Base-by-base conservation (phyloP, 768 basidiomycete genomes). In the Mycena amicta region DNA sequence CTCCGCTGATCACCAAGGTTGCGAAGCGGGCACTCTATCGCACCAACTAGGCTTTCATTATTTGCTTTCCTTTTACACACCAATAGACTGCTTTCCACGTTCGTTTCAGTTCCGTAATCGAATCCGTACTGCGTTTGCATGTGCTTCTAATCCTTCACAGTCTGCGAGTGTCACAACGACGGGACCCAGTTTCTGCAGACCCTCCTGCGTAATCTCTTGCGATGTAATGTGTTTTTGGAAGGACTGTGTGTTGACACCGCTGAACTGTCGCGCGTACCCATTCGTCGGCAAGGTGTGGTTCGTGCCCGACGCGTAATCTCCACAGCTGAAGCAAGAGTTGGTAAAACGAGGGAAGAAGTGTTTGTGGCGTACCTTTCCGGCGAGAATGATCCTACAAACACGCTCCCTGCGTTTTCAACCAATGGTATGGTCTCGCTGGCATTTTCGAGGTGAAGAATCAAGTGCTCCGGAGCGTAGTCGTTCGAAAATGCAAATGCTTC, bases 161-260 rank as follows among this genome's bases (percentile, higher is more conserved):
- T 97, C 95, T 1, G 97, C 97, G 29, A 99, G 74, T 3, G 88
- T 92, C 20, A 83, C 89, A 4, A 98, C 96, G 13, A 89, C 76
- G 12, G 97, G 97, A 3, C 97, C 97, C 29, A 99, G 79, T 13
- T 65, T 76, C 65, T 80, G 78, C 55, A 99, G 77, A 16, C 97
- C 97, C 5, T 81, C 84, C 18, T 78, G 72, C 11, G 94, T 90
- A 23, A 98, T 84, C 71, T 97, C 91, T 71, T 98, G 97, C 4
- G 93, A 95, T 15, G 97, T 99, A 66, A 98, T 98, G 72, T 98
- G 91, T 74, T 99, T 99, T 71, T 98, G 95, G 89, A 98, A 99
- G 1, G 94, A 95, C 8, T 84, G 78, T 1, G 96, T 98, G 77
- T 96, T 98, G 65, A 99, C 97, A 4, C 97, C 97, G 65, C 95